phyloP scores from a whole-genome alignment of 2,329 filamentous ascomycete genomes.

The Xylaria polymorpha region DNA sequence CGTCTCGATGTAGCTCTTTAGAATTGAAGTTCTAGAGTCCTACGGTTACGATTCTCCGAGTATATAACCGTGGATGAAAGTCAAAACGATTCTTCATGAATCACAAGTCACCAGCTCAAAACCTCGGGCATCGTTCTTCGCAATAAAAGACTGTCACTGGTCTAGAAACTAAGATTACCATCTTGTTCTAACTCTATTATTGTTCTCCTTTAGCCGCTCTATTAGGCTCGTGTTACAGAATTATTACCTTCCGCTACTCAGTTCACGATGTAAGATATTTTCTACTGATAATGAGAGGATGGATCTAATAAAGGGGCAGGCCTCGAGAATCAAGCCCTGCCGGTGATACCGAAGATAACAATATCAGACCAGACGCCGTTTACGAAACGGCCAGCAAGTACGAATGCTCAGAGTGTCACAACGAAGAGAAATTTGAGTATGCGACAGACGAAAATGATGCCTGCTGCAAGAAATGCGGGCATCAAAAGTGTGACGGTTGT shows the following conservation, averaged over 20 bases:
- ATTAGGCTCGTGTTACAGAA: not conserved
- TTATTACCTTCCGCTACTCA: not conserved
- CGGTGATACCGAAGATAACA: not conserved
- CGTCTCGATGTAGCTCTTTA: not conserved
- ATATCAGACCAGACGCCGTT: constrained; percentile 13
- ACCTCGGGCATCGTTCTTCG: not conserved
- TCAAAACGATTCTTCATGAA: not conserved
- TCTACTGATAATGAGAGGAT: not conserved
- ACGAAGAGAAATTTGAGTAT: constrained; percentile 35
- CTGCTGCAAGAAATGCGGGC: constrained; percentile 33
- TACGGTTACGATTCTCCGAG: not conserved
- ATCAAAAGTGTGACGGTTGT: constrained; percentile 24
- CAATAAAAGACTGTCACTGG: not conserved
- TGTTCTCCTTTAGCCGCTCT: not conserved
- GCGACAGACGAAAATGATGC: not conserved
- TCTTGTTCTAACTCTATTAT: not conserved
- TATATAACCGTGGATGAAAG: constrained; percentile 25
- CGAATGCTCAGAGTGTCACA: constrained; percentile 33
- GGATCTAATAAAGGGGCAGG: constrained; percentile 22
- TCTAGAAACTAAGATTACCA: not conserved
- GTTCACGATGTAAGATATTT: constrained; percentile 23
- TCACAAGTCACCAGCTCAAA: not conserved
- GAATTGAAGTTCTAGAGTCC: not conserved
- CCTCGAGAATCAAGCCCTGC: not conserved
- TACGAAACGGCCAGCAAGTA: constrained; percentile 9